phyloP scores from a whole-genome alignment of 1,284 basidiomycete species.

The Acaromyces ingoldii region DNA sequence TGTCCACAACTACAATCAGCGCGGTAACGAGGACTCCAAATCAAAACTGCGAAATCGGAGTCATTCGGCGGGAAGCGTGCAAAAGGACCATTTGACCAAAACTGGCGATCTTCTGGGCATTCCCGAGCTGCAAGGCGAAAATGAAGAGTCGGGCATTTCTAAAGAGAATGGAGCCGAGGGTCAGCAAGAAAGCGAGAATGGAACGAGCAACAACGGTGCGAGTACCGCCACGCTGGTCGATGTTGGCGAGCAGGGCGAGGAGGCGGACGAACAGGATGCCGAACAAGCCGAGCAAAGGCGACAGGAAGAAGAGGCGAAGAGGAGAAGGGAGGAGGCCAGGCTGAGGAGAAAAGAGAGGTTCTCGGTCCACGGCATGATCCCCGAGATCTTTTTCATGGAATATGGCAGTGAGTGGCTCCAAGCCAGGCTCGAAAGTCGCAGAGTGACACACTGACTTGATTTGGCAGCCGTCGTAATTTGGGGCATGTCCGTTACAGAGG shows the following conservation, averaged over 20 bases:
- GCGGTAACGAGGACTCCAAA: not conserved
- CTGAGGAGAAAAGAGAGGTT: conserved; percentile 15
- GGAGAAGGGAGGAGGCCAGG: conserved; percentile 4
- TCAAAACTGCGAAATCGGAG: too few relatives aligned
- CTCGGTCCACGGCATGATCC: conserved; percentile 29
- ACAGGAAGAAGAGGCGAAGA: conserved; percentile 1
- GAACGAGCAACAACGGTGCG: conserved; percentile 5
- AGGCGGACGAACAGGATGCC: conserved; percentile 8
- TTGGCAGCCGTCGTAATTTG: conserved; percentile 72
- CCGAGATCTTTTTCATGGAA: conserved; percentile 70
- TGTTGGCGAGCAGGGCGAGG: conserved; percentile 12
- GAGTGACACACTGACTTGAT: not conserved
- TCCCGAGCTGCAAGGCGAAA: conserved; percentile 27
- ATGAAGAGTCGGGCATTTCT: conserved; percentile 7
- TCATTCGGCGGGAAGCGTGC: too few relatives aligned
- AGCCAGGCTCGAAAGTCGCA: not conserved
- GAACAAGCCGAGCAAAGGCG: not conserved
- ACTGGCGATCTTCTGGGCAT: conserved; percentile 47
- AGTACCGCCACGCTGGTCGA: conserved; percentile 7
- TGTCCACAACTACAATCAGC: not conserved
- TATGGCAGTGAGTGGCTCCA: conserved; percentile 70
- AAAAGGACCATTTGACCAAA: too few relatives aligned
- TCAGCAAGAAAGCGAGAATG: not conserved
- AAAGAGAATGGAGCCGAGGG: not conserved
- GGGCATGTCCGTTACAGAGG: conserved; percentile 91